phyloP scores from a whole-genome alignment of 441 rosid genomes.

The Mallotus japonicus region DNA sequence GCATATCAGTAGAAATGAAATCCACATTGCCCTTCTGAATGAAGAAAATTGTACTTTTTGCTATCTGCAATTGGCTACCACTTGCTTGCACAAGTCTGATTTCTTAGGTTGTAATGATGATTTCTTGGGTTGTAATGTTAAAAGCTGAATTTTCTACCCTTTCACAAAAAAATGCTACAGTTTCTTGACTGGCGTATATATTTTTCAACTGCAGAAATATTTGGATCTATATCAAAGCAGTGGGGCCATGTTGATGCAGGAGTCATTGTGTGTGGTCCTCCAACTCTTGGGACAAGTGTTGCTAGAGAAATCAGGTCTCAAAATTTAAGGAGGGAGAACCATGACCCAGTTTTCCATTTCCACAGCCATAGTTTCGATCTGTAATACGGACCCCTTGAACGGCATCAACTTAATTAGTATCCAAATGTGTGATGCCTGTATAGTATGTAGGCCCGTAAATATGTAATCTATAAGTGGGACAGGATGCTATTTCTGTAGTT shows the following conservation, averaged over 20 bases:
- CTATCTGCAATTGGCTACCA: background rate
- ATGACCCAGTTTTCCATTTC: slow-evolving; percentile 63
- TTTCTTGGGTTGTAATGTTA: background rate
- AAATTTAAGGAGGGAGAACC: slow-evolving; percentile 41
- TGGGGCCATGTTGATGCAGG: slow-evolving; percentile 84
- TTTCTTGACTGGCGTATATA: background rate
- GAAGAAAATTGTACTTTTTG: background rate
- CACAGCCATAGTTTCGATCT: slow-evolving; percentile 81
- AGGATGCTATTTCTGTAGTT: background rate
- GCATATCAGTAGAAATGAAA: background rate
- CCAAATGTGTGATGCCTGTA: background rate
- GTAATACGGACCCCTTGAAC: slow-evolving; percentile 19
- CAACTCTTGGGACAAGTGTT: slow-evolving; percentile 62
- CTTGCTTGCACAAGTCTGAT: background rate
- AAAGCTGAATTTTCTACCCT: background rate
- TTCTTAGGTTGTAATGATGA: background rate
- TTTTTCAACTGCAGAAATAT: slow-evolving; percentile 52
- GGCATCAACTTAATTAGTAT: background rate
- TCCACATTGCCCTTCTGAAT: background rate
- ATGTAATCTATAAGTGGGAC: background rate
- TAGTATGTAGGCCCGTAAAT: background rate
- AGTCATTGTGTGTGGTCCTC: slow-evolving; percentile 82
- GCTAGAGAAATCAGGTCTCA: slow-evolving; percentile 72
- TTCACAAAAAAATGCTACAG: background rate
- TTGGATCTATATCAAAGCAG: slow-evolving; percentile 43